Base-by-base conservation (phyloP, 108 stramenopile genomes). In the Cyclotella choctawhatcheeana region DNA sequence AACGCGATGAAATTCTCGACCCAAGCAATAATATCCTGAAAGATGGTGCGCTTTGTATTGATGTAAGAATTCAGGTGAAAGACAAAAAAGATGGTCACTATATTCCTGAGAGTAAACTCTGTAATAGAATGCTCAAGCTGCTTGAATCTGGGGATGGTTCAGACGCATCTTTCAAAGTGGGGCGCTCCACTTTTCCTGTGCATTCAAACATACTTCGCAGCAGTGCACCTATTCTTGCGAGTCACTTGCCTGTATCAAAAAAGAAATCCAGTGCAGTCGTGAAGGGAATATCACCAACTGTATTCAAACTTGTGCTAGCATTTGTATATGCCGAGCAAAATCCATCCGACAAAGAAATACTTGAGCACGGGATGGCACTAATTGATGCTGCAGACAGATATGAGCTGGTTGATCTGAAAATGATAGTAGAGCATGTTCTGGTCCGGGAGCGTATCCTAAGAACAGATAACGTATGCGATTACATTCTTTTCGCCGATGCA, bases 371-470 rank as follows among this genome's bases (percentile, higher is more conserved):
- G 0, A 69, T 27, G 58, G 69, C 58, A 6, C 22, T 58, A 2
- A 69, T 69, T 32, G 32, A 58, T 5, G 55, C 56, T 10, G 24
- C 69, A 26, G 6, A 69, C 34, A 12, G 52, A 18, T 69, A 25
- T 58, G 40, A 34, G 5, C 1, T 69, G 1, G 21, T 35, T 35
- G 69, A 47, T 0, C 26, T 69, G 54, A 69, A 69, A 44, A 58
- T 69, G 37, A 18, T 50, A 20, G 69, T 69, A 2, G 69, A 58
- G 53, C 45, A 37, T 29, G 26, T 56, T 20, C 26, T 69, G 24
- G 56, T 69, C 3, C 44, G 33, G 16, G 30, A 25, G 2, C 35
- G 69, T 30, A 32, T 69, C 1, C 24, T 69, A 17, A 44, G 51
- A 40, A 5, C 4, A 1, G 24, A 33, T 12, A 69, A 58, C 48